Evolutionary conservation across 257 asterid genomes (phyloP), one percentile per base, ranked within the genome.

Genomic region (Penstemon barbatus): DNA sequence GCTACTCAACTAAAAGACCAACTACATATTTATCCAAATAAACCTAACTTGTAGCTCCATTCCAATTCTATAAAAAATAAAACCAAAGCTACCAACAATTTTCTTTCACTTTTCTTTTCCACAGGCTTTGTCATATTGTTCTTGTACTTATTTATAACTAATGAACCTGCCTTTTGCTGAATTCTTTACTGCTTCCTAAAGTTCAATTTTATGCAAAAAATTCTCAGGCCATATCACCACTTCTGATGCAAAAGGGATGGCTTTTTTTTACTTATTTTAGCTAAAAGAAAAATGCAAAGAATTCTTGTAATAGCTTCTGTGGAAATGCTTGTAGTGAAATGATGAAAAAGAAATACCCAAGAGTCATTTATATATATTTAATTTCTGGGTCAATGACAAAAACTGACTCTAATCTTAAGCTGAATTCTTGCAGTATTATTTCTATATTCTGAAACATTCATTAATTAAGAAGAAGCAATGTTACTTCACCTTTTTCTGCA

Each of bases 401-500:
- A 48, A 10, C n/a, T 48, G n/a, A 48, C 9, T 48, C n/a, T 5
- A 7, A 7, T 48, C 2, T 25, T 25, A 25, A 25, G 33, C 33
- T 25, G 33, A 48, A 48, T 48, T 48, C 10, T 8, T 48, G 53
- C 1, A 25, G 33, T 25, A 25, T 1, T 48, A 48, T 48, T 10
- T 48, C 10, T 48, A 48, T 13, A 4, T 5, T 44, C 33, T 7
- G 58, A 50, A 46, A 11, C 19, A 46, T 49, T 64, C 36, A 49
- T 66, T 52, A 19, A 49, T 66, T 52, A 19, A 51, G 53, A 53
- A 66, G 7, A 18, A n/a, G 39, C 46, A 37, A 65, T 18, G 62
- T 18, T 19, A 13, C 44, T 68, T 57, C 62, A 70, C 66, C 38
- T 36, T 37, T 41, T 38, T 44, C 8, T 4, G 40, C 51, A 58